Percentiles rank a stretch among this genome's conserved stretches.
Conservation (phyloP, 2,329 filamentous ascomycete genomes). For the Ploettnerulaceae sp. region DNA sequence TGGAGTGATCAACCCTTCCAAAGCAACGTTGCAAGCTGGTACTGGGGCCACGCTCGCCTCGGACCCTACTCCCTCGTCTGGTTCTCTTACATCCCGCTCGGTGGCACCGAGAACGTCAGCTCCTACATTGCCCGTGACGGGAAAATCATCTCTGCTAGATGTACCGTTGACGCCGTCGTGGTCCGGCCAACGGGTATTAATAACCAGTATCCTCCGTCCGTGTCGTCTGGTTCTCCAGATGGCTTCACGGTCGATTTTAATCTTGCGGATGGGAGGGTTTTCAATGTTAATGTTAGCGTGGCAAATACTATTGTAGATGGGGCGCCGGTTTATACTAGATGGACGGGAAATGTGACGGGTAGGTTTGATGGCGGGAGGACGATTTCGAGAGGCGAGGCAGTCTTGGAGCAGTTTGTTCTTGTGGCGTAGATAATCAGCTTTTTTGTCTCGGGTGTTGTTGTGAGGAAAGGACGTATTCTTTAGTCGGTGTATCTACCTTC, state of each 20-base stretch:
- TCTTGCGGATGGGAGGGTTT: not conserved
- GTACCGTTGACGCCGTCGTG: constrained; percentile 14
- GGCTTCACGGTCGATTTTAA: not conserved
- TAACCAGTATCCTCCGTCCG: constrained; percentile 14
- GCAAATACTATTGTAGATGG: not conserved
- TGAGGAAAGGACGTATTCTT: too few species aligned
- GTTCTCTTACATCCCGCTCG: constrained; percentile 36
- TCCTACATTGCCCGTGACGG: constrained; percentile 34
- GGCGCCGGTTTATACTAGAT: not conserved
- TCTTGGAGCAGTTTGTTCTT: not conserved
- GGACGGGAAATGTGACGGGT: not conserved
- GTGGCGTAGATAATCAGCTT: too few species aligned
- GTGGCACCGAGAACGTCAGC: constrained; percentile 27
- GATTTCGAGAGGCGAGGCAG: not conserved
- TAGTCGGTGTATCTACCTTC: too few species aligned
- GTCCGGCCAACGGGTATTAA: constrained; percentile 23
- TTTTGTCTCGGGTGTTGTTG: too few species aligned
- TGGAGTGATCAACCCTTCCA: constrained; percentile 39
- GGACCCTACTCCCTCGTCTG: constrained; percentile 42
- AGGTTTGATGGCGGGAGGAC: not conserved
- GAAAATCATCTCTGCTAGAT: constrained; percentile 28
- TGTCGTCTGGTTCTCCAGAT: not conserved
- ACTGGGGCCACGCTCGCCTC: constrained; percentile 42
- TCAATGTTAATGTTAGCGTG: not conserved
- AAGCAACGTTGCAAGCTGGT: constrained; percentile 35